phyloP scores from a whole-genome alignment of 2,329 filamentous ascomycete species.

The Exophiala oligosperma region DNA sequence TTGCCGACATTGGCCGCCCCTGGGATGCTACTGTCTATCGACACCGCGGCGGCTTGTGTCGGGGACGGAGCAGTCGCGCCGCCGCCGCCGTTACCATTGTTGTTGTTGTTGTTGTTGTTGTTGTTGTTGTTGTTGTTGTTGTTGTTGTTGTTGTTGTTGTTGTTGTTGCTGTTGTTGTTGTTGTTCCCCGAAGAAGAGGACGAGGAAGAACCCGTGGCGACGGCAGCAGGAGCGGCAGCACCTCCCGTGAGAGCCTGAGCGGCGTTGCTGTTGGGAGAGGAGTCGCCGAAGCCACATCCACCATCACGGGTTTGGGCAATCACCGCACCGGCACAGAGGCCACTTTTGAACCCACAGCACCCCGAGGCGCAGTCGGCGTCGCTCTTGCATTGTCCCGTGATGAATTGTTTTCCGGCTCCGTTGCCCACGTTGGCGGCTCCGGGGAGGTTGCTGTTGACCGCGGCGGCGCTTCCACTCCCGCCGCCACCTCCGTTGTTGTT shows the following conservation, averaged over 20 bases:
- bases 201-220: background rate
- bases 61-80: background rate
- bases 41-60: background rate
- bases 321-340: constrained; percentile 35
- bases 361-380: constrained; percentile 41
- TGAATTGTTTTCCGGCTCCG: constrained; percentile 37
- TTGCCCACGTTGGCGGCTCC: constrained; percentile 26
- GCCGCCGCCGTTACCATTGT: background rate
- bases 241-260: constrained; percentile 17
- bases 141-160: no score
- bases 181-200: no score
- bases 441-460: constrained; percentile 14
- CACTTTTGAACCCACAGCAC: constrained; percentile 39
- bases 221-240: background rate
- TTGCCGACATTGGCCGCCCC: constrained; percentile 6
- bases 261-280: constrained; percentile 28
- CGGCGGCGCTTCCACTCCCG: background rate
- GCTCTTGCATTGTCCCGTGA: constrained; percentile 39
- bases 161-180: no score
- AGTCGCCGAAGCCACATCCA: constrained; percentile 32
- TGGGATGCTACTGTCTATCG: background rate
- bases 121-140: no score
- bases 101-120: no score
- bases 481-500: constrained; percentile 30
- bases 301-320: constrained; percentile 28